phyloP scores from a whole-genome alignment of 441 rosid species.

The Adansonia grandidieri region DNA sequence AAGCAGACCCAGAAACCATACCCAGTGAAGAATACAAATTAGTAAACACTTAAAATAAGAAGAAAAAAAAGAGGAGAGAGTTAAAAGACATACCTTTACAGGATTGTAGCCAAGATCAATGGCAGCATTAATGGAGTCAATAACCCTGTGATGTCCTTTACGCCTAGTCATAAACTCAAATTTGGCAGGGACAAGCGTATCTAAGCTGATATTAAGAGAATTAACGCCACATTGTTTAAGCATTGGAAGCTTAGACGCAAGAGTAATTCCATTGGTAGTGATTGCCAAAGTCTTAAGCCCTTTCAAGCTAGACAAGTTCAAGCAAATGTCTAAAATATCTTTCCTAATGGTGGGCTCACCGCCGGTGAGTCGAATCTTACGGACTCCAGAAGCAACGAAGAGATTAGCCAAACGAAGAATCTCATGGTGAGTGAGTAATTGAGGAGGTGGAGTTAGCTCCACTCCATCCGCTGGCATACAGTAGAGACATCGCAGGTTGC shows the following conservation, averaged over 20 bases:
- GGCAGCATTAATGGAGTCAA: conserved; percentile 82
- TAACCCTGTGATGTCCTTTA: conserved; percentile 75
- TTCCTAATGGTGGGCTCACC: conserved; percentile 90
- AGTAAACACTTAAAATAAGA: not conserved
- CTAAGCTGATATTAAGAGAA: conserved; percentile 76
- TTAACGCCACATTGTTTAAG: conserved; percentile 77
- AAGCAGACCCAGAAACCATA: not conserved
- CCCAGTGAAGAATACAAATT: not conserved
- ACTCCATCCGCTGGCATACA: conserved; percentile 93
- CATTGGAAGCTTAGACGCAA: conserved; percentile 76
- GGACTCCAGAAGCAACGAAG: conserved; percentile 76
- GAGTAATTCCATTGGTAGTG: conserved; percentile 85
- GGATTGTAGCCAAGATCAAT: conserved; percentile 77
- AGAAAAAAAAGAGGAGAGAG: not conserved
- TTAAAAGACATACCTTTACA: conserved; percentile 57
- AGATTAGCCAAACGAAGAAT: conserved; percentile 69
- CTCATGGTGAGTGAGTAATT: conserved; percentile 64
- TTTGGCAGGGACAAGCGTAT: conserved; percentile 80
- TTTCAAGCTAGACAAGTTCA: conserved; percentile 62
- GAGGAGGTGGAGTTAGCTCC: conserved; percentile 75
- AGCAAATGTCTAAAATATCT: conserved; percentile 78
- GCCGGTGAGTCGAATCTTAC: conserved; percentile 87
- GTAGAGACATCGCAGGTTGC: conserved; percentile 89
- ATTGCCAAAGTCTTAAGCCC: conserved; percentile 80
- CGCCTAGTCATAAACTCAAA: conserved; percentile 88